phyloP scores from a whole-genome alignment of 768 basidiomycete genomes.

The Saitozyma sp. region DNA sequence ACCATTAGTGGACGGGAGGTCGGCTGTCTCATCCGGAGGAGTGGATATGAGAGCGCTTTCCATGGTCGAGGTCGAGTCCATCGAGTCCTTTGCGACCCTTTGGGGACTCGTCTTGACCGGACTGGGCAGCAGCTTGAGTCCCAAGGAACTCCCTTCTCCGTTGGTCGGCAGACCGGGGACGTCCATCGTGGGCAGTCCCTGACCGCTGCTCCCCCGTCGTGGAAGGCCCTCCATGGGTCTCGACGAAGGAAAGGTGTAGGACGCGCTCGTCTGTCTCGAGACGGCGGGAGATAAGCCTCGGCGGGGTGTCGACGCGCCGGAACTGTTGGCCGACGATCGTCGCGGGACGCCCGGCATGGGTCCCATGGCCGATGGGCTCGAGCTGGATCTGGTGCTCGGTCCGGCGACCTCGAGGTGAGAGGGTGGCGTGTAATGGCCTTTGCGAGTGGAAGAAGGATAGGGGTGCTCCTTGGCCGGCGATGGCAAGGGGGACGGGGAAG shows the following conservation, averaged over 20 bases:
- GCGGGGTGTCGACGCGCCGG: conserved; percentile 29
- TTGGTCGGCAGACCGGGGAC: conserved; percentile 16
- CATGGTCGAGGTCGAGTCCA: conserved; percentile 39
- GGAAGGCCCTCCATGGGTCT: conserved; percentile 40
- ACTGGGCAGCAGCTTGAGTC: conserved; percentile 34
- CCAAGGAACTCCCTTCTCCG: conserved; percentile 29
- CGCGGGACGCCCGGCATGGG: conserved; percentile 49
- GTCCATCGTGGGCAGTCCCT: conserved; percentile 9
- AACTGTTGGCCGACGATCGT: conserved; percentile 28
- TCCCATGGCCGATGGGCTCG: conserved; percentile 16
- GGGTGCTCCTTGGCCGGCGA: conserved; percentile 36
- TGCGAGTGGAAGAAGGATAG: conserved; percentile 19
- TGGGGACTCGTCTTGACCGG: conserved; percentile 22
- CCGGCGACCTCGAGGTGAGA: conserved; percentile 28
- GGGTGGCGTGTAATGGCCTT: conserved; percentile 28
- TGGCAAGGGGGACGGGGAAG: conserved; percentile 37
- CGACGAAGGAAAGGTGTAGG: conserved; percentile 22
- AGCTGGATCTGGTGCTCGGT: conserved; percentile 9
- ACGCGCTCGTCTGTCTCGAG: conserved; percentile 23
- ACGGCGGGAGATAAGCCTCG: conserved; percentile 23
- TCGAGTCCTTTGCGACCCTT: conserved; percentile 31
- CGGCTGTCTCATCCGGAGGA: conserved; percentile 28
- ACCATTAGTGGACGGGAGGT: conserved; percentile 2
- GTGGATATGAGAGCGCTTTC: conserved; percentile 39
- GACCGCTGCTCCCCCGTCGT: conserved; percentile 14